Evolutionary conservation across 2,329 filamentous ascomycete genomes (phyloP).

Genomic region (Juglanconis oblonga): DNA sequence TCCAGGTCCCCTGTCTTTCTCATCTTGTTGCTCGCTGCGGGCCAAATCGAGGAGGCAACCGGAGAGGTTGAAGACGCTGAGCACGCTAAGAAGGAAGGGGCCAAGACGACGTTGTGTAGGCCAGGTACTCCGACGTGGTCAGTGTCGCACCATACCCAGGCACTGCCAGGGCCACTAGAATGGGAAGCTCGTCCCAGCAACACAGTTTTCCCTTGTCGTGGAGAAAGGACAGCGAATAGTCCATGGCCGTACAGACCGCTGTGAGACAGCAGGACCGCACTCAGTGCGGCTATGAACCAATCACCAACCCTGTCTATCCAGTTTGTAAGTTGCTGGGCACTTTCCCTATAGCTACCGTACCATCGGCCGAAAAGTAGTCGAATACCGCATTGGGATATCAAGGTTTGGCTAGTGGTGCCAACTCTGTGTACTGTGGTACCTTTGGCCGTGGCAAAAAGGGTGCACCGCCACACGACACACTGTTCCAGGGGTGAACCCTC

Average conservation of each 20-base stretch:
- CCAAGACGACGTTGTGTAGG: too few species aligned
- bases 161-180: too few species aligned
- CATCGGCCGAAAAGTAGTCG: background rate
- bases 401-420: background rate
- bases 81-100: too few species aligned
- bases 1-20: too few species aligned
- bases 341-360: too few species aligned
- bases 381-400: background rate
- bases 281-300: background rate
- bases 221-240: slow-evolving; percentile 5
- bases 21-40: too few species aligned
- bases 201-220: background rate
- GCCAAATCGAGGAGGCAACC: too few species aligned
- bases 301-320: background rate
- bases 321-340: background rate
- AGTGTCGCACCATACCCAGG: background rate
- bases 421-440: background rate
- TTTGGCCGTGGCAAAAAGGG: background rate
- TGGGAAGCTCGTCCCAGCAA: background rate
- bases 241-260: background rate
- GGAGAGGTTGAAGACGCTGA: background rate
- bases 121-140: slow-evolving; percentile 2
- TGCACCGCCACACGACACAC: slow-evolving; percentile 14
- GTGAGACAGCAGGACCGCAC: slow-evolving; percentile 6
- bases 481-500: background rate